A percentile compares a stretch with the other conserved stretches of the same genome.
Conservation (phyloP, 1,284 basidiomycete genomes). For the Pseudozyma pruni region DNA sequence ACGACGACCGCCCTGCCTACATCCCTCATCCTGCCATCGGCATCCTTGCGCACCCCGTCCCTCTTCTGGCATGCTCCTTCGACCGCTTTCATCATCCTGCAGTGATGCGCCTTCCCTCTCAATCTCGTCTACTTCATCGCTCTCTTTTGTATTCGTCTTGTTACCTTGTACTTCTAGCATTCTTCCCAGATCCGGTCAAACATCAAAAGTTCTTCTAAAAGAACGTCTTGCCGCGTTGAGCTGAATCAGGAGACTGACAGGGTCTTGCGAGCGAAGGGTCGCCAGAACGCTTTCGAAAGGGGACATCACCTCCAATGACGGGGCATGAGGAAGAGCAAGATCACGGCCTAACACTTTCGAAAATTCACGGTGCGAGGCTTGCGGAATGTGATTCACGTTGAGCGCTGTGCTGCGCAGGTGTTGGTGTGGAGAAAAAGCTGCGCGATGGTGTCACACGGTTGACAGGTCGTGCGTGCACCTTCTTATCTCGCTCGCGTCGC, state of each 20-base stretch:
- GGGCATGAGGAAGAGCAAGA: no score
- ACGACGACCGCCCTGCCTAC: no score
- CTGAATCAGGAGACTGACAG: no score
- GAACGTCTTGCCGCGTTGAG: no score
- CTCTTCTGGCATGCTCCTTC: background rate
- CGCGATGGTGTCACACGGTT: conserved; percentile 35
- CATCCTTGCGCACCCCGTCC: no score
- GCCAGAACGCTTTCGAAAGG: no score
- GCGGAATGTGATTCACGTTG: background rate
- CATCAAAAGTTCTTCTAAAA: no score
- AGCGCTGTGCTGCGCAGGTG: conserved; percentile 3
- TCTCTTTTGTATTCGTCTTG: conserved; percentile 19
- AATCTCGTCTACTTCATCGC: background rate
- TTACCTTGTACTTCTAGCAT: conserved; percentile 45
- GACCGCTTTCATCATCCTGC: no score
- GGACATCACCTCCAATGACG: no score
- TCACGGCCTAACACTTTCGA: background rate
- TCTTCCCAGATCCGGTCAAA: conserved; percentile 4
- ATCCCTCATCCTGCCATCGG: no score
- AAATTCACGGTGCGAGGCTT: background rate
- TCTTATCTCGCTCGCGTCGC: conserved; percentile 1
- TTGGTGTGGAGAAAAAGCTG: conserved; percentile 34
- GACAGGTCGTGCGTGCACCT: background rate
- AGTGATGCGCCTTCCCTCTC: background rate
- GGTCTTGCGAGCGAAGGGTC: no score